Base-by-base conservation (phyloP, 257 asterid species). In the Leptodermis oblonga region DNA sequence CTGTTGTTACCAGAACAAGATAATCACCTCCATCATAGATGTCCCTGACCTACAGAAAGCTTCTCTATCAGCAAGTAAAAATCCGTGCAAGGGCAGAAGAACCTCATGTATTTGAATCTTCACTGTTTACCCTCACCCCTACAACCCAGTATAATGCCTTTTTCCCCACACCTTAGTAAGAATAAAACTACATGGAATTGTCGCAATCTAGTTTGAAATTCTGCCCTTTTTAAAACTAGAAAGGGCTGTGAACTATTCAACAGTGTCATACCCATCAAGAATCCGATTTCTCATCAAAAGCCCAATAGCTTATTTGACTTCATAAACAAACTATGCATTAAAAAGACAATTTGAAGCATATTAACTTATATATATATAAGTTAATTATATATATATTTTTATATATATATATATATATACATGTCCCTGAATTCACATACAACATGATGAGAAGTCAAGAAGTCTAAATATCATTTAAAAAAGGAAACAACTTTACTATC, bases 1-100 rank as follows among this genome's bases (percentile, higher is more conserved):
- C 96, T 1, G 99, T 90, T 30, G 99, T 93, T 62, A 93, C 97
- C 72, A 93, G 74, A 73, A 91, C 90, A 55, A 91, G 87, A 80
- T 79, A 87, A 59, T 93, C 88, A 54, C 96, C 97, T 62, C 83
- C 92, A 37, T 93, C 97, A 67, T 90, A 93, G 46, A 93, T 84
- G 80, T 93, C 97, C 78, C 97, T 88, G 64, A 93, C 97, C 97
- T 90, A 78, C 81, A 86, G 71, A 37, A 13, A 37, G 36, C 31
- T 37, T 36, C 67, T 9, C 15, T 4, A 62, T 62, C 49, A 36
- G 49, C 13, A 62, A 36, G 11, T 34, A 25, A 1, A 4, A 45
- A 20, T 5, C 0, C 0, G 4, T 1, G 2, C 11, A n/a, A 51
- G 28, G 0, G 12, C 28, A 51, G 12, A 4, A 22, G 58, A n/a